phyloP scores from a whole-genome alignment of 495 filamentous ascomycete species.

The Parmelia sp. region DNA sequence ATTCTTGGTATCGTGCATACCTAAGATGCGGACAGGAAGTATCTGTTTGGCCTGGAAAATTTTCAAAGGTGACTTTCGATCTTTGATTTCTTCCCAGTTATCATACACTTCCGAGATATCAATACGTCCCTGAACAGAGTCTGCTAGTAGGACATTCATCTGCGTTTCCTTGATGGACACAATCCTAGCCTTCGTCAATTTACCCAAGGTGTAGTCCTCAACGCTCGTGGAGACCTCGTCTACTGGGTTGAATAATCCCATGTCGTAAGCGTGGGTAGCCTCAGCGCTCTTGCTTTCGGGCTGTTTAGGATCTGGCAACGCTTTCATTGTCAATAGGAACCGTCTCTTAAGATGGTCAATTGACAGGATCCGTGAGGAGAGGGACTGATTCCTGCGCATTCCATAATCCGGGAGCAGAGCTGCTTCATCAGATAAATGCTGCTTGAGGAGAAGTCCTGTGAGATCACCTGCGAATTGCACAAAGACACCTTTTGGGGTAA shows the following conservation, averaged over 20 bases:
- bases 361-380: constrained; percentile 62
- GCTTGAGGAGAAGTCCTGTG: constrained; percentile 70
- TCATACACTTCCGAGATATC: constrained; percentile 88
- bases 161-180: constrained; percentile 79
- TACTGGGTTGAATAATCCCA: constrained; percentile 55
- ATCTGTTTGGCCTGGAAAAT: constrained; percentile 64
- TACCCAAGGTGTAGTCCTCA: constrained; percentile 67
- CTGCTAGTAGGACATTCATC: constrained; percentile 81
- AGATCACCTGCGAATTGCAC: constrained; percentile 74
- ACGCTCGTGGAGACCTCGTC: constrained; percentile 59
- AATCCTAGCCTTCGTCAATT: constrained; percentile 70
- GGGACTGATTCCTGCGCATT: constrained; percentile 60
- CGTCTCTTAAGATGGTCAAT: constrained; percentile 51
- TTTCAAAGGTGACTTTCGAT: constrained; percentile 70
- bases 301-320: constrained; percentile 32
- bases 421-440: constrained; percentile 61
- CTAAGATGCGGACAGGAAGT: constrained; percentile 69
- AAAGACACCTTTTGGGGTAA: constrained; percentile 70
- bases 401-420: constrained; percentile 66
- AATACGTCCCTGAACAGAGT: constrained; percentile 84
- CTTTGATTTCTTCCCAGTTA: constrained; percentile 73
- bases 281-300: constrained; percentile 31
- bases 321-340: constrained; percentile 59
- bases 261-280: constrained; percentile 28
- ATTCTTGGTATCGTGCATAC: constrained; percentile 82